Evolutionary conservation across 2,329 filamentous ascomycete genomes (phyloP), one percentile per base, ranked within the genome.

Genomic region (Phialophora expanda): DNA sequence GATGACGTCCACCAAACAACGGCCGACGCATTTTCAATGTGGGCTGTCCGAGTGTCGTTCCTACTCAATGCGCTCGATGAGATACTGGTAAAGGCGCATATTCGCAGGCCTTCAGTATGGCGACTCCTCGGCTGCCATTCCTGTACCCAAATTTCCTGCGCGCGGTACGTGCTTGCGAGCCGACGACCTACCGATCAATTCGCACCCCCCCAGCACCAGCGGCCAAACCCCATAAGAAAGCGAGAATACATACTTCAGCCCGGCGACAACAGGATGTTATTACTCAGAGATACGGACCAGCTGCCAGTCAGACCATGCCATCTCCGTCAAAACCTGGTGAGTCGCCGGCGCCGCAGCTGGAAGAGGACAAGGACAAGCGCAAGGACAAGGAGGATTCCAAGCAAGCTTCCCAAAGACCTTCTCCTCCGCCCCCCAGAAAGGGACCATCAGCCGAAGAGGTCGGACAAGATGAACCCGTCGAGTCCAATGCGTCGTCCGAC

Each of bases 91-190:
- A 9, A 51, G 6, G 20, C 6, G 48, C 20, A 51, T 26, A 14
- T 20, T 53, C 28, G 20, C n/a, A 22, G 30, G 9, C 24, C 5
- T 28, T 32, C 9, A 20, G 9, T 1, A 91, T 91, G 87, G 83
- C 88, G 69, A 82, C 85, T 26, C 80, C 82, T 66, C 83, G 89
- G 73, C 80, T 91, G 66, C 85, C 86, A 17, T 91, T 91, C 73
- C 81, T 91, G 20, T 91, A 90, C 71, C 88, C 89, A 54, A 86
- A 87, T 71, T 77, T 91, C 62, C 85, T 89, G 76, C 86, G 87
- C 62, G 81, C 83, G 17, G 76, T 83, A 69, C 81, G 83, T 74
- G 77, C 77, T 74, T 86, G 77, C 75, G 81, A 78, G 75, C 80
- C 76, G 48, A 79, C 69, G 32, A 78, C 76, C 26, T 78, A 80